Evolutionary conservation across 163 green algal genomes (phyloP).

Genomic region (Botryococcus braunii): DNA sequence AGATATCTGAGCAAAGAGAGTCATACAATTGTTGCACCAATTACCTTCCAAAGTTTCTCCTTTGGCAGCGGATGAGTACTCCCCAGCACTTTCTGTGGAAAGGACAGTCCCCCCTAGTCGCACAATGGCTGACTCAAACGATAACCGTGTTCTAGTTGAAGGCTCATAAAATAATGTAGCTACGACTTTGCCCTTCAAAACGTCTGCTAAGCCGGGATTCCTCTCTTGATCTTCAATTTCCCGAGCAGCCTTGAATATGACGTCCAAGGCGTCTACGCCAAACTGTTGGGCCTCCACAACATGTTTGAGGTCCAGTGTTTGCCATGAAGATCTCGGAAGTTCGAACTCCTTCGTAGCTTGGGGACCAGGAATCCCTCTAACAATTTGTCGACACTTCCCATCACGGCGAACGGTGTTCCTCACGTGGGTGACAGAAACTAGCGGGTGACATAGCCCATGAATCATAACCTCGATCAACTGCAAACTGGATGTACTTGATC

Average conservation of each 20-base stretch:
- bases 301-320: slow-evolving; percentile 50
- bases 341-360: too few species aligned
- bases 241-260: slow-evolving; percentile 80
- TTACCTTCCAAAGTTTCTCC: slow-evolving; percentile 86
- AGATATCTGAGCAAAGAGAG: too few species aligned
- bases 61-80: slow-evolving; percentile 96
- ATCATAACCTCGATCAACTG: too few species aligned
- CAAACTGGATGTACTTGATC: too few species aligned
- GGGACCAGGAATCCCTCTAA: too few species aligned
- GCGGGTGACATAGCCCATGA: too few species aligned
- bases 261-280: slow-evolving; percentile 58
- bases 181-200: slow-evolving; percentile 91
- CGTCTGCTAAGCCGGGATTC: slow-evolving; percentile 35
- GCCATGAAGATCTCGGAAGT: slow-evolving; percentile 6
- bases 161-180: slow-evolving; percentile 99
- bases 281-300: slow-evolving; percentile 94
- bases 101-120: slow-evolving; percentile 87
- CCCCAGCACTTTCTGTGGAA: slow-evolving; percentile 89
- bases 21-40: too few species aligned
- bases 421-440: too few species aligned
- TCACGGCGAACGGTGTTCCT: too few species aligned
- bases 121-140: slow-evolving; percentile 94
- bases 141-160: slow-evolving; percentile 93
- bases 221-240: slow-evolving; percentile 46
- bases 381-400: too few species aligned